These are phyloP conservation scores for Apiospora pterosperma DNA, from an alignment of 2,329 filamentous ascomycete genomes.

Conservation along the genomic window DNA sequence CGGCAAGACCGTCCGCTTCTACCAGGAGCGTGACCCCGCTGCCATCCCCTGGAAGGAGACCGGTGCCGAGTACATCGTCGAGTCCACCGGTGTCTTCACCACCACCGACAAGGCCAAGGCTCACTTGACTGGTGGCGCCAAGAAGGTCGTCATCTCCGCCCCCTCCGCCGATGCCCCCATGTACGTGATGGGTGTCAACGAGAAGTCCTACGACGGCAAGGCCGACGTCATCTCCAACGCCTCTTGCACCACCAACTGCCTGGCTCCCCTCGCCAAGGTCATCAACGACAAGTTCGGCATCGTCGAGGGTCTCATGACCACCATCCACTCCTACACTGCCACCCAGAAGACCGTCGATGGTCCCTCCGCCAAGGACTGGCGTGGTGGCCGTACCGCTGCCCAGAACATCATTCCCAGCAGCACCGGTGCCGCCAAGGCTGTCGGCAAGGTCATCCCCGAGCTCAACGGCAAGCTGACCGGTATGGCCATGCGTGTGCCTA, in stretches of 20 bases:
- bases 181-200: conserved; percentile 99
- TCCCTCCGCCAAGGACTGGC: conserved; percentile 98
- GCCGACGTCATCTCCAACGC: conserved; percentile 97
- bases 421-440: conserved; percentile 99
- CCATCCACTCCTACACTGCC: conserved; percentile 98
- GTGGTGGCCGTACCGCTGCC: conserved; percentile 96
- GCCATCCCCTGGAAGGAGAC: conserved; percentile 87
- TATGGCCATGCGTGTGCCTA: conserved; percentile 99
- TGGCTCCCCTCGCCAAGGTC: conserved; percentile 98
- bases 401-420: conserved; percentile 99
- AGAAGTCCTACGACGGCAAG: conserved; percentile 87
- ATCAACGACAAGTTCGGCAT: conserved; percentile 98
- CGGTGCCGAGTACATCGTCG: conserved; percentile 89
- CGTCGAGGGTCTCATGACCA: conserved; percentile 99
- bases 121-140: conserved; percentile 94
- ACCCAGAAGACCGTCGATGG: conserved; percentile 99
- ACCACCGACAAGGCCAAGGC: conserved; percentile 92
- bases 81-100: conserved; percentile 99
- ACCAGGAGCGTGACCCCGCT: conserved; percentile 85
- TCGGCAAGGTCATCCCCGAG: conserved; percentile 98
- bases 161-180: conserved; percentile 95
- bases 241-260: conserved; percentile 99
- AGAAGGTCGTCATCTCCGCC: conserved; percentile 95
- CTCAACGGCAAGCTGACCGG: conserved; percentile 99
- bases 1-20: conserved; percentile 94